Evolutionary conservation across 305 asterid genomes (phyloP).

Genomic region (Striga hermonthica): DNA sequence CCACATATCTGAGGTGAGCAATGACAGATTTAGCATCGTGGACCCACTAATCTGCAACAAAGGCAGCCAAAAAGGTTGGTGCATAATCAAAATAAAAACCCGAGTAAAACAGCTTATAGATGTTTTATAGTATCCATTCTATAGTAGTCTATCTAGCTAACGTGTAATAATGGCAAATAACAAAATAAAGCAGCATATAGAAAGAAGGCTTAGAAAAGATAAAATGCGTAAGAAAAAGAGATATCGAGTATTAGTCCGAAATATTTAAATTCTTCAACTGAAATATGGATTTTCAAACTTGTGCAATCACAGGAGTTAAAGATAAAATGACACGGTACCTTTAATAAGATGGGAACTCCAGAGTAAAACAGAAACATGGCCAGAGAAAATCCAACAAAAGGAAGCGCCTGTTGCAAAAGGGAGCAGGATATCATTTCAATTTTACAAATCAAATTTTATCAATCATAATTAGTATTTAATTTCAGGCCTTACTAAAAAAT

Average conservation of each 20-base stretch:
- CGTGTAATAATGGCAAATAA: neutral
- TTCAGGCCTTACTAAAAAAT: neutral
- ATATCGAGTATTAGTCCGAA: neutral
- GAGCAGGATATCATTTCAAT: constrained; percentile 26
- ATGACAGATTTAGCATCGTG: constrained; percentile 82
- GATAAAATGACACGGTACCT: constrained; percentile 42
- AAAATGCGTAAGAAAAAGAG: neutral
- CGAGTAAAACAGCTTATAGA: constrained; percentile 7
- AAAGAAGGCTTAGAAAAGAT: neutral
- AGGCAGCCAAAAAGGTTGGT: constrained; percentile 11
- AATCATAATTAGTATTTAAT: neutral
- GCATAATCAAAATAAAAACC: neutral
- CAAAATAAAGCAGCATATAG: neutral
- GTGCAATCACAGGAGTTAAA: constrained; percentile 6
- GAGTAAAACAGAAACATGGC: constrained; percentile 96
- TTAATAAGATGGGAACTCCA: constrained; percentile 73
- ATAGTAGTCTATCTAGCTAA: neutral
- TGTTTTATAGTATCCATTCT: too few species aligned
- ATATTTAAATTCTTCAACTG: neutral
- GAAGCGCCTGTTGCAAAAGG: constrained; percentile 59
- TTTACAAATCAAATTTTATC: constrained; percentile 12
- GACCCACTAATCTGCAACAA: constrained; percentile 81
- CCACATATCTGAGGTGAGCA: constrained; percentile 99
- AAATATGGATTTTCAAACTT: constrained; percentile 6
- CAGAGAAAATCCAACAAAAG: constrained; percentile 79